A percentile compares a stretch with the other conserved stretches of the same genome.
phyloP scores from a whole-genome alignment of 768 basidiomycete species.

The Cubamyces lactineus region DNA sequence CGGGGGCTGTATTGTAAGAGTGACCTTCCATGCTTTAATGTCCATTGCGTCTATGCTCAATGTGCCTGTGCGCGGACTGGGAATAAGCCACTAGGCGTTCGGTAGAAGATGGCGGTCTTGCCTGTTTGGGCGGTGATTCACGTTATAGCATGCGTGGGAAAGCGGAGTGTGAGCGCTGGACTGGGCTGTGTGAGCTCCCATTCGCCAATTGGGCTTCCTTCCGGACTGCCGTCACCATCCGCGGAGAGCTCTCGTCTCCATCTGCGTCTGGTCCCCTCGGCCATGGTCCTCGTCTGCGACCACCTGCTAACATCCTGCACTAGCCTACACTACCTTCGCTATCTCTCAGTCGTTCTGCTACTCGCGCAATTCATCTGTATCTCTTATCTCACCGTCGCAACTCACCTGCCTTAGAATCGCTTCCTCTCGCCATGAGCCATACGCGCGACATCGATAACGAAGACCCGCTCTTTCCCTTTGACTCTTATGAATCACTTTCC shows the following conservation, averaged over 20 bases:
- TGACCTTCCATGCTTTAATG: slow-evolving; percentile 8
- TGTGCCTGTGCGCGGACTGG: not conserved
- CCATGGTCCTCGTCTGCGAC: slow-evolving; percentile 1
- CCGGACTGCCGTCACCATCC: not conserved
- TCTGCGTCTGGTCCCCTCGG: not conserved
- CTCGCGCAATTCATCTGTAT: slow-evolving; percentile 15
- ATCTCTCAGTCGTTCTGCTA: slow-evolving; percentile 13
- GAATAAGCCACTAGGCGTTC: not conserved
- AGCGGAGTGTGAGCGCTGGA: slow-evolving; percentile 9
- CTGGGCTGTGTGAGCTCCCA: not conserved
- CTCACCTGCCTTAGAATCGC: slow-evolving; percentile 26
- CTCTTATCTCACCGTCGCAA: slow-evolving; percentile 24
- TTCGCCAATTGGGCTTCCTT: not conserved
- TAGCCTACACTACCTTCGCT: slow-evolving; percentile 5
- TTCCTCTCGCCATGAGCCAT: slow-evolving; percentile 43
- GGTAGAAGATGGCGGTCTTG: slow-evolving; percentile 1
- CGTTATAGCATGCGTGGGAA: slow-evolving; percentile 20
- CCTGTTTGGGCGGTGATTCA: not conserved
- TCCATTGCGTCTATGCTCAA: not conserved
- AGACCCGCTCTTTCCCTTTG: slow-evolving; percentile 53
- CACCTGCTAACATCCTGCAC: not conserved
- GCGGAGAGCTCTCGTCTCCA: slow-evolving; percentile 9
- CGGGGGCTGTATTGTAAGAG: slow-evolving; percentile 12
- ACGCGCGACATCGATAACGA: slow-evolving; percentile 55
- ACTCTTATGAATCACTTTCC: slow-evolving; percentile 44